A percentile compares a stretch with the other conserved stretches of the same genome.
phyloP scores from a whole-genome alignment of 179 eudicot genomes.

The Beta lomatogona region DNA sequence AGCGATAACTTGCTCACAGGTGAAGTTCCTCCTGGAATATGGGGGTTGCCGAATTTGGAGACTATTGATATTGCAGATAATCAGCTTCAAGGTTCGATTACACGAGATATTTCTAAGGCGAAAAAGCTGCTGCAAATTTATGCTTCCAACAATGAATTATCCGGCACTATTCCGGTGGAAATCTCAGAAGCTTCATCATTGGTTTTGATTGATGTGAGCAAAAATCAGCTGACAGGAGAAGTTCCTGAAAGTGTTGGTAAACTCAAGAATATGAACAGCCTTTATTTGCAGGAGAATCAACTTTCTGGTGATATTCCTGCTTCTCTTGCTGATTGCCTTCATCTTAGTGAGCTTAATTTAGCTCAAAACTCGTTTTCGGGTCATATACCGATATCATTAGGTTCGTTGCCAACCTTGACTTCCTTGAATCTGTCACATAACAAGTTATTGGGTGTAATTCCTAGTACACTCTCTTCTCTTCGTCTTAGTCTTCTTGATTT shows the following conservation, averaged over 20 bases:
- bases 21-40: conserved; percentile 67
- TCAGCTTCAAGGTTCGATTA: conserved; percentile 55
- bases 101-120: conserved; percentile 55
- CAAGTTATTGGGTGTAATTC: conserved; percentile 66
- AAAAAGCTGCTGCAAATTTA: conserved; percentile 42
- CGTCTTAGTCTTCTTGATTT: conserved; percentile 71
- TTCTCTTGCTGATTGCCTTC: conserved; percentile 54
- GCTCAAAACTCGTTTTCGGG: conserved; percentile 65
- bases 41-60: conserved; percentile 69
- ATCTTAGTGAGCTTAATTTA: conserved; percentile 57
- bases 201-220: conserved; percentile 44
- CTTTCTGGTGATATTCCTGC: conserved; percentile 64
- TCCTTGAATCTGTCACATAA: conserved; percentile 68
- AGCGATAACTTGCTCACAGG: conserved; percentile 73
- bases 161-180: conserved; percentile 63
- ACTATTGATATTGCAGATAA: conserved; percentile 66
- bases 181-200: conserved; percentile 48
- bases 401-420: conserved; percentile 57
- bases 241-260: conserved; percentile 54
- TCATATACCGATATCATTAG: conserved; percentile 56
- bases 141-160: conserved; percentile 48
- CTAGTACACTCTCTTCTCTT: conserved; percentile 53
- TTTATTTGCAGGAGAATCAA: conserved; percentile 51
- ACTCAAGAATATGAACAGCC: conserved; percentile 43
- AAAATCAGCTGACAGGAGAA: conserved; percentile 53